These are phyloP conservation scores for Leptoxyphium fumago DNA, from an alignment of 2,329 filamentous ascomycete genomes.

Conservation along the genomic window DNA sequence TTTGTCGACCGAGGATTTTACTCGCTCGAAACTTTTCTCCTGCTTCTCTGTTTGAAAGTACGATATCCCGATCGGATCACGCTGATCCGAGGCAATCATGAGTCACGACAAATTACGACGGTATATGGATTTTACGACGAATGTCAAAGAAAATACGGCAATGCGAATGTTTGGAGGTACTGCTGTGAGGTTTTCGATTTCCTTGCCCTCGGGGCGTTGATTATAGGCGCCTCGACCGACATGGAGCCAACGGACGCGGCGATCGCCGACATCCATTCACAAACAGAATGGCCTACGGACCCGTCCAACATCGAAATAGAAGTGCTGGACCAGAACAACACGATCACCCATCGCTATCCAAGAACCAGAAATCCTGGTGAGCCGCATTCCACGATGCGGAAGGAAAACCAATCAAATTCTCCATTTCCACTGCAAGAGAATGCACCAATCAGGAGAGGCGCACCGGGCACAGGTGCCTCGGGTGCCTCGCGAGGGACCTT, in stretches of 20 bases:
- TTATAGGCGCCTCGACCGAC: slow-evolving; percentile 64
- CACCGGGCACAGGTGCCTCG: slow-evolving; percentile 67
- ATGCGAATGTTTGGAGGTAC: slow-evolving; percentile 83
- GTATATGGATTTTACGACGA: slow-evolving; percentile 99
- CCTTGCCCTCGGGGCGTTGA: slow-evolving; percentile 75
- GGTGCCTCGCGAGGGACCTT: slow-evolving; percentile 44
- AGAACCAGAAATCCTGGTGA: slow-evolving; percentile 26
- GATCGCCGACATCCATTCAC: slow-evolving; percentile 33
- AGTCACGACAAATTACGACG: slow-evolving; percentile 91
- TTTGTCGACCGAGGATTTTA: slow-evolving; percentile 98
- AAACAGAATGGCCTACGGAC: slow-evolving; percentile 31
- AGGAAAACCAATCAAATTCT: slow-evolving; percentile 21
- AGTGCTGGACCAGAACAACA: slow-evolving; percentile 71
- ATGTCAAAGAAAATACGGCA: slow-evolving; percentile 89
- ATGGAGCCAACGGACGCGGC: slow-evolving; percentile 47
- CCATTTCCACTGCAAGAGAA: slow-evolving; percentile 22
- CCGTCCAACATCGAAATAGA: slow-evolving; percentile 81
- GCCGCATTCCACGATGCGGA: slow-evolving; percentile 8
- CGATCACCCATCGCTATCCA: slow-evolving; percentile 59
- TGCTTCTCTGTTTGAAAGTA: slow-evolving; percentile 90
- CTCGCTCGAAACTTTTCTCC: slow-evolving; percentile 88
- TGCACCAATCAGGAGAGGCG: slow-evolving; percentile 34
- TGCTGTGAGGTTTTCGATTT: slow-evolving; percentile 99
- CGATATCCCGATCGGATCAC: slow-evolving; percentile 96
- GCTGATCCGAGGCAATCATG: slow-evolving; percentile 63